These are phyloP conservation scores for Lasiodiplodia gonubiensis DNA, from an alignment of 2,329 filamentous ascomycete species.

Conservation along the genomic window DNA sequence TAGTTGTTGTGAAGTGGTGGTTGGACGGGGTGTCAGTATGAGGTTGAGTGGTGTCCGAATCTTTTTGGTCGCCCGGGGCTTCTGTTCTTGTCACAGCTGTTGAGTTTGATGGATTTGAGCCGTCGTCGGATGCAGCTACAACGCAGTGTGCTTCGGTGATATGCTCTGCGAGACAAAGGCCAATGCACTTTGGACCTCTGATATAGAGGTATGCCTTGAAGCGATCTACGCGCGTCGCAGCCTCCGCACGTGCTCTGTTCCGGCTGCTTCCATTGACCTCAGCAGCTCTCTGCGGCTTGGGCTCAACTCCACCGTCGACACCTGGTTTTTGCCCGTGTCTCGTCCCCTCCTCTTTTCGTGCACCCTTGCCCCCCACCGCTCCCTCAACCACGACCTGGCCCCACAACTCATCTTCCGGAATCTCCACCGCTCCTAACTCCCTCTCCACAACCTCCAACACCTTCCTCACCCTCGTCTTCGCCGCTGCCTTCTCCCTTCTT, in stretches of 20 bases:
- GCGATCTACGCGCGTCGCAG: slow-evolving; percentile 46
- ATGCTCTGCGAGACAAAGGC: slow-evolving; percentile 65
- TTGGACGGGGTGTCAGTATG: background rate
- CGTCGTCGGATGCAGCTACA: slow-evolving; percentile 36
- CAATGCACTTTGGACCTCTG: slow-evolving; percentile 65
- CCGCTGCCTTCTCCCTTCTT: slow-evolving; percentile 57
- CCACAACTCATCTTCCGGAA: slow-evolving; percentile 64
- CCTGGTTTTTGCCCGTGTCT: background rate
- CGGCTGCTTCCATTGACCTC: background rate
- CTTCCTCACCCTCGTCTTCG: slow-evolving; percentile 60
- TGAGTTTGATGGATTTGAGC: slow-evolving; percentile 32
- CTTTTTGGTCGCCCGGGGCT: slow-evolving; percentile 26
- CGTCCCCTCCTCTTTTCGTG: background rate
- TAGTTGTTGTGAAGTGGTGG: background rate
- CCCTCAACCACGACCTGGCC: slow-evolving; percentile 46
- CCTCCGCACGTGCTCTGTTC: slow-evolving; percentile 13
- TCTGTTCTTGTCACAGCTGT: slow-evolving; percentile 31
- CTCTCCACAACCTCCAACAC: slow-evolving; percentile 66
- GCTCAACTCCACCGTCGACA: no score
- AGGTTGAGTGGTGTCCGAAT: slow-evolving; percentile 32
- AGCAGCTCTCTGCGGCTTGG: background rate
- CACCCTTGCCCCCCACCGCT: background rate
- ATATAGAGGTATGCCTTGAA: slow-evolving; percentile 69
- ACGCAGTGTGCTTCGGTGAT: slow-evolving; percentile 64
- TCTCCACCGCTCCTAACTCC: slow-evolving; percentile 66